A percentile compares a stretch with the other conserved stretches of the same genome.
Evolutionary conservation across 2,329 filamentous ascomycete genomes (phyloP).

Genomic region (Cordyceps militaris): DNA sequence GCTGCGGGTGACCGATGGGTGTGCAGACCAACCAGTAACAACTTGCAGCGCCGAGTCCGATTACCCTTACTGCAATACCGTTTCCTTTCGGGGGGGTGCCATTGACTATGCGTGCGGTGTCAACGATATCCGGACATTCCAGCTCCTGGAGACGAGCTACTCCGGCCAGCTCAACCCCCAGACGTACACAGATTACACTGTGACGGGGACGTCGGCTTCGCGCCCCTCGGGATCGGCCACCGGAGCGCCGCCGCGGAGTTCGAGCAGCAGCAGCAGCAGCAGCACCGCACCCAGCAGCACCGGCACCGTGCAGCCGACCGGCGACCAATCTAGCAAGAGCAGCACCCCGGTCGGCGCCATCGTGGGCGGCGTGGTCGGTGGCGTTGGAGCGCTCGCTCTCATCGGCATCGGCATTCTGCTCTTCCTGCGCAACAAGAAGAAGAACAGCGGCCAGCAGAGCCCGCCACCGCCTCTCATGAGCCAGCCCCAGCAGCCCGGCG

Average conservation of each 20-base stretch:
- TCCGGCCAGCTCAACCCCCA: slow-evolving; percentile 27
- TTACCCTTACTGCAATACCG: slow-evolving; percentile 38
- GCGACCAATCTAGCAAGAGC: slow-evolving; percentile 7
- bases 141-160: slow-evolving; percentile 35
- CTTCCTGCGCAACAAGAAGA: slow-evolving; percentile 24
- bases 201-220: slow-evolving; percentile 6
- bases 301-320: background rate
- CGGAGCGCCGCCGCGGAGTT: background rate
- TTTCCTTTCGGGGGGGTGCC: slow-evolving; percentile 34
- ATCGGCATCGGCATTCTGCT: slow-evolving; percentile 25
- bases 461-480: slow-evolving; percentile 11
- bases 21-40: slow-evolving; percentile 17
- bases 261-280: background rate
- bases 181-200: slow-evolving; percentile 24
- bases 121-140: slow-evolving; percentile 25
- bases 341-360: slow-evolving; percentile 29
- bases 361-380: slow-evolving; percentile 32
- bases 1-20: background rate
- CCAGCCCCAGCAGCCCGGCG: slow-evolving; percentile 2
- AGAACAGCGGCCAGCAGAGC: slow-evolving; percentile 12
- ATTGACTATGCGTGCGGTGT: slow-evolving; percentile 39
- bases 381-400: slow-evolving; percentile 27
- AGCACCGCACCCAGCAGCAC: slow-evolving; percentile 7
- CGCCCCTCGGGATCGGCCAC: background rate
- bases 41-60: slow-evolving; percentile 27